Base-by-base conservation (phyloP, 352 stramenopile genomes). In the Phytopythium delawarense region DNA sequence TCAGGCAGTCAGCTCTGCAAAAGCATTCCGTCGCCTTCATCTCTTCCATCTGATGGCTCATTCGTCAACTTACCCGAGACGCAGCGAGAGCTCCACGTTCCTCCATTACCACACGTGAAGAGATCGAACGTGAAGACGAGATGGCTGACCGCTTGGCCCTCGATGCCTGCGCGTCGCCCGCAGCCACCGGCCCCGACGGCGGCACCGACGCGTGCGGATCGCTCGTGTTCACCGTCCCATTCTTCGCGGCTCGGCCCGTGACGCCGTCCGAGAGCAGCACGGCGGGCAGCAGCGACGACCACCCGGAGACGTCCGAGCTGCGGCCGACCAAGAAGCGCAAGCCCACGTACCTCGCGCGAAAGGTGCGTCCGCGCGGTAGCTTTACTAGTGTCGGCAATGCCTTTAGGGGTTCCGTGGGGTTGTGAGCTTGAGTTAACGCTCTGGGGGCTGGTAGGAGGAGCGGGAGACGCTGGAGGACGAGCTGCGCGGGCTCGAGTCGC, bases 291-390 rank as follows among this genome's bases (percentile, higher is more conserved):
- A 60, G 54, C 54, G 54, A 60, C 54, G 54, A 51, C n/a, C 32
- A 7, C 13, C 50, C 7, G 30, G 23, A 9, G 18, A 3, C 16
- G 1, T 25, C 50, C 20, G 45, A 51, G 45, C 21, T 15, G 53
- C 54, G 39, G 45, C 62, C 61, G 1, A 18, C 13, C 46, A 71
- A 72, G 58, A 72, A 69, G 61, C 69, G 65, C 25, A 76, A 76
- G 49, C 21, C 59, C 21, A 76, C 65, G 51, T 73, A 73, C 54
- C 51, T 64, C 18, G 65, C 61, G 32, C 69, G 69, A 21, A 57
- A 67, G 18, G 57, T 44, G 30, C 50, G 30, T 40, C n/a, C 28
- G 18, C 12, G 15, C 12, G 13, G 25, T 1, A 11, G 49, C 11
- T 53, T 40, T 4, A 40, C 35, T 40, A 40, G 9, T 40, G 9